Evolutionary conservation across 2,329 filamentous ascomycete species (phyloP).

Genomic region (Hypoxylon sp.): DNA sequence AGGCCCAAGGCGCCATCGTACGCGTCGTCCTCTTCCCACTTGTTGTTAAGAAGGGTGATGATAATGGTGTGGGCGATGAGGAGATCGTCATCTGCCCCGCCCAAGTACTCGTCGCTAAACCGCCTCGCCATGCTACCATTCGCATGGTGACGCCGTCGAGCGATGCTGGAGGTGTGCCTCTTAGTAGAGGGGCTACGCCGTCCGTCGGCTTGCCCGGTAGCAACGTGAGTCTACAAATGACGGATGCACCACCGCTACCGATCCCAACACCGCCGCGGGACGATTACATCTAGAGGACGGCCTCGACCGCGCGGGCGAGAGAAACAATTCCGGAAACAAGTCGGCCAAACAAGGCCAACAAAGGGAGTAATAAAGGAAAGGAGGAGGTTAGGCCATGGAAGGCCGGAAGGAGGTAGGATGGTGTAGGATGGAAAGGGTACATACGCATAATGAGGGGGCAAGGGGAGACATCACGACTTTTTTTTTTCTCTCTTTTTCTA

Average conservation of each 20-base stretch:
- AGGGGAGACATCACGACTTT: slow-evolving; percentile 4
- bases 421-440: slow-evolving; percentile 11
- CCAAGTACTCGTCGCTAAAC: slow-evolving; percentile 84
- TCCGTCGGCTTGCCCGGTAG: slow-evolving; percentile 44
- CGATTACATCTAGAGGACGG: slow-evolving; percentile 38
- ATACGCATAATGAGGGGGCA: slow-evolving; percentile 20
- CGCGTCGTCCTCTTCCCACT: slow-evolving; percentile 95
- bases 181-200: slow-evolving; percentile 53
- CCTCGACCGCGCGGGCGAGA: slow-evolving; percentile 11
- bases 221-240: slow-evolving; percentile 47
- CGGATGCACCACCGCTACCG: slow-evolving; percentile 40
- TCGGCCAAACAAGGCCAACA: not conserved
- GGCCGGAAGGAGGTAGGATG: not conserved
- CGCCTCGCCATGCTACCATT: slow-evolving; percentile 55
- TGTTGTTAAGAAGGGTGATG: slow-evolving; percentile 95
- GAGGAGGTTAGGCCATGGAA: not conserved
- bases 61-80: slow-evolving; percentile 87
- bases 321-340: not conserved
- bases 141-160: slow-evolving; percentile 65
- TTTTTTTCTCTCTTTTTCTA: slow-evolving; percentile 8
- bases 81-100: slow-evolving; percentile 97
- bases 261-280: slow-evolving; percentile 37
- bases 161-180: slow-evolving; percentile 64
- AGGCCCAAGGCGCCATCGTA: slow-evolving; percentile 82
- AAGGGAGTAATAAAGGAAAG: slow-evolving; percentile 18